Conservation (phyloP, 2,329 filamentous ascomycete genomes). For the Aspergillus persii region DNA sequence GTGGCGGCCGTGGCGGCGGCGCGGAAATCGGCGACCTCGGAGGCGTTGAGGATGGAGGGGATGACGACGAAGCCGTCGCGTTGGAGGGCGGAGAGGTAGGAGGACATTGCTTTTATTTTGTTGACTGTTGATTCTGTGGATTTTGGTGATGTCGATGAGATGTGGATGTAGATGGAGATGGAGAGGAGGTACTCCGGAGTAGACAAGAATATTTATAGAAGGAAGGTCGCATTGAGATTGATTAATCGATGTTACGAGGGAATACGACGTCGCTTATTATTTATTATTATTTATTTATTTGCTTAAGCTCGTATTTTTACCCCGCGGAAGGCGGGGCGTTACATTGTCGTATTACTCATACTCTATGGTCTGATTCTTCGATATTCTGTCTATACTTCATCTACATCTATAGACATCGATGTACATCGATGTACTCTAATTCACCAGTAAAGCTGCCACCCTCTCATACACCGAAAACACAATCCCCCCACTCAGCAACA, state of each 20-base stretch:
- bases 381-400: too few relatives aligned
- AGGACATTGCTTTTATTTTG: conserved; percentile 19
- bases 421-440: not conserved
- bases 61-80: conserved; percentile 74
- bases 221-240: not conserved
- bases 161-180: not conserved
- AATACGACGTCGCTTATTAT: conserved; percentile 7
- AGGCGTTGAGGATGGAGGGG: conserved; percentile 59
- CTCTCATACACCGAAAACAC: conserved; percentile 64
- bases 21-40: conserved; percentile 60
- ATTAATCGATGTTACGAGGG: conserved; percentile 13
- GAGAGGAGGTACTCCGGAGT: too few relatives aligned
- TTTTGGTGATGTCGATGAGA: not conserved
- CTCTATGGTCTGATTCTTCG: too few relatives aligned
- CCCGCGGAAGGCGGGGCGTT: not conserved
- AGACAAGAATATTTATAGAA: not conserved
- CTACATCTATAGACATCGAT: not conserved
- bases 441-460: conserved; percentile 24
- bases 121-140: not conserved
- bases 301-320: not conserved
- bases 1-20: conserved; percentile 58
- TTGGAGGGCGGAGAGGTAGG: conserved; percentile 57
- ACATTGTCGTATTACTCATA: too few relatives aligned
- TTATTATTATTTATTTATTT: too few relatives aligned
- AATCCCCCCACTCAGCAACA: conserved; percentile 66